Evolutionary conservation across 1,284 basidiomycete genomes (phyloP).

Genomic region (Psilocybe mexicana): DNA sequence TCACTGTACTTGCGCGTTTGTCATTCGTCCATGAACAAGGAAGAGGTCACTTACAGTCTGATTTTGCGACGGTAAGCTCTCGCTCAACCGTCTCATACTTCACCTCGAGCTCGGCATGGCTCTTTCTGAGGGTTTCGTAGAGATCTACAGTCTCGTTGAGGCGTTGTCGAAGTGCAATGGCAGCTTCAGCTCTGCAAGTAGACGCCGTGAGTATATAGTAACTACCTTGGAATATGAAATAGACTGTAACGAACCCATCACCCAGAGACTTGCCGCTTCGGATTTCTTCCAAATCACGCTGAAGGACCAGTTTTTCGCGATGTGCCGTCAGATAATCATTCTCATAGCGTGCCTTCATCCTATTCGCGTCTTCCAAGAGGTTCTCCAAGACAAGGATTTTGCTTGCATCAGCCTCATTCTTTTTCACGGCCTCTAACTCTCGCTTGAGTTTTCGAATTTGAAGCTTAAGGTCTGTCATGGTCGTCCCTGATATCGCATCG

Average conservation of each 20-base stretch:
- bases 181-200: constrained; percentile 71
- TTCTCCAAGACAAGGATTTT: constrained; percentile 85
- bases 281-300: constrained; percentile 87
- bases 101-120: constrained; percentile 72
- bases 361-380: constrained; percentile 86
- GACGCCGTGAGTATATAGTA: constrained; percentile 12
- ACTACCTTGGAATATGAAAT: background rate
- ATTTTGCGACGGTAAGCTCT: constrained; percentile 83
- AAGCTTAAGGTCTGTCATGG: constrained; percentile 89
- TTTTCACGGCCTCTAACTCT: constrained; percentile 75
- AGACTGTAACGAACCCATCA: constrained; percentile 62
- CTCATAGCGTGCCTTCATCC: constrained; percentile 90
- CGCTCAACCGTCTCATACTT: constrained; percentile 64
- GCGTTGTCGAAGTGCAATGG: constrained; percentile 83
- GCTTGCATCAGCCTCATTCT: constrained; percentile 75
- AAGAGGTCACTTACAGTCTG: constrained; percentile 66
- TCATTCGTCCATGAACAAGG: background rate
- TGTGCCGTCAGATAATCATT: constrained; percentile 86
- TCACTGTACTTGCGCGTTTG: constrained; percentile 49
- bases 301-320: constrained; percentile 79
- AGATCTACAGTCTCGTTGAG: constrained; percentile 88
- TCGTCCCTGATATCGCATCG: constrained; percentile 80
- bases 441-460: constrained; percentile 82
- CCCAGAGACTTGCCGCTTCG: constrained; percentile 80
- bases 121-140: constrained; percentile 71